Base-by-base conservation (phyloP, 1,284 basidiomycete genomes). In the Ceratobasidium sp. region DNA sequence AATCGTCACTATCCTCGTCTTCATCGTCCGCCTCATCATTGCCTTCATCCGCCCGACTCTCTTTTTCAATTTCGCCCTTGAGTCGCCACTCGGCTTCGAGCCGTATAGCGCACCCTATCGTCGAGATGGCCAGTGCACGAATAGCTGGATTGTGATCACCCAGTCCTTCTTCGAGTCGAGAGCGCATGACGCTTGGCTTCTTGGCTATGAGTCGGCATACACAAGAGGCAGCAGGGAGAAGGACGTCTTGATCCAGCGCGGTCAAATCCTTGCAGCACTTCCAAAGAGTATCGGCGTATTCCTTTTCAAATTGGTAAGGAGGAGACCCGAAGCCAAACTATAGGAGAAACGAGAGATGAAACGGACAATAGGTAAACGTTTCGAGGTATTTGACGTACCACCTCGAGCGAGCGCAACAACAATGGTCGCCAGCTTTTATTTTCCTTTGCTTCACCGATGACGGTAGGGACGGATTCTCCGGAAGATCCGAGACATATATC, bases 181-280 rank as follows among this genome's bases (percentile, higher is more conserved):
- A 95, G 17, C 99, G 87, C 84, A 97, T 98, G 81, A 92, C 91
- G 0, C 91, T 90, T 3, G 97, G 96, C 74, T 97, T 93, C 0
- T 94, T 94, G 0, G 94, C 94, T 0, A 96, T 97, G 57, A 99
- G 88, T 84, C 98, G 96, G 62, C 97, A 97, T 23, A 99, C 89
- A 84, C 97, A 99, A 26, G 98, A 97, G 61, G 97, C 96, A 44
- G 96, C 95, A 77, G 98, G 95, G 83, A 97, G 98, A 74, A 97
- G 88, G 2, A 95, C 93, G 2, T 93, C 94, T 84, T 99, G 97
- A 81, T 98, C 96, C 20, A 94, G 90, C 79, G 90, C 91, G 79
- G 93, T 90, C 83, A 94, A 92, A 82, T 94, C 91, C 84, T 98
- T 96, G 17, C 97, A 88, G 0, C 96, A 96, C 2, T 88, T 88